Evolutionary conservation across 2,329 filamentous ascomycete genomes (phyloP).

Genomic region (Aspergillus hiratsukae): DNA sequence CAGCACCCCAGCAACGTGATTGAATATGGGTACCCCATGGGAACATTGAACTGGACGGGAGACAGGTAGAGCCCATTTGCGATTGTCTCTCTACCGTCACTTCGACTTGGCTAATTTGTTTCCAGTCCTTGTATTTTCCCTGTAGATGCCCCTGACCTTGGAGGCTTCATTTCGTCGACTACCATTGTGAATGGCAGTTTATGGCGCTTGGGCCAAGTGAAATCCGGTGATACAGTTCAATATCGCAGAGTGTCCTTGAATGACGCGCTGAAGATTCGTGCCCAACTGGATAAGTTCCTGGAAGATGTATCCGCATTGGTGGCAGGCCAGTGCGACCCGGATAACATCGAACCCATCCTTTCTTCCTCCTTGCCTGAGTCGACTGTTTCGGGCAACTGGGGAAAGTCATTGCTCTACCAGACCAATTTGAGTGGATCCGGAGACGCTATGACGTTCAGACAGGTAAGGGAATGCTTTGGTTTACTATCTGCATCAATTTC

Average conservation of each 20-base stretch:
- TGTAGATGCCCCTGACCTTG: slow-evolving; percentile 56
- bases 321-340: slow-evolving; percentile 30
- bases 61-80: no score
- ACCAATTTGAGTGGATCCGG: no score
- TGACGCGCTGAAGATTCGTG: slow-evolving; percentile 46
- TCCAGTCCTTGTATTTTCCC: slow-evolving; percentile 58
- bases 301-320: slow-evolving; percentile 38
- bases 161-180: slow-evolving; percentile 54
- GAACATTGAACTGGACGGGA: slow-evolving; percentile 58
- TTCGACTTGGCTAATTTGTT: no score
- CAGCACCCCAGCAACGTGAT: slow-evolving; percentile 58
- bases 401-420: no score
- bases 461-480: slow-evolving; percentile 19
- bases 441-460: slow-evolving; percentile 39
- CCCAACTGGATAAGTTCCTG: slow-evolving; percentile 44
- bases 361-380: no score
- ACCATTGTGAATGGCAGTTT: slow-evolving; percentile 55
- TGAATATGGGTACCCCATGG: slow-evolving; percentile 57
- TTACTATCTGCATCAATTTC: slow-evolving; percentile 4
- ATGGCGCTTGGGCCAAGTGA: slow-evolving; percentile 60
- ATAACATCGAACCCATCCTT: slow-evolving; percentile 29
- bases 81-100: no score
- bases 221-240: slow-evolving; percentile 53
- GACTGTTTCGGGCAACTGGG: slow-evolving; percentile 24
- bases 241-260: slow-evolving; percentile 50